A percentile compares a stretch with the other conserved stretches of the same genome.
Evolutionary conservation across 768 basidiomycete genomes (phyloP).

Genomic region (Hortiboletus campestris): DNA sequence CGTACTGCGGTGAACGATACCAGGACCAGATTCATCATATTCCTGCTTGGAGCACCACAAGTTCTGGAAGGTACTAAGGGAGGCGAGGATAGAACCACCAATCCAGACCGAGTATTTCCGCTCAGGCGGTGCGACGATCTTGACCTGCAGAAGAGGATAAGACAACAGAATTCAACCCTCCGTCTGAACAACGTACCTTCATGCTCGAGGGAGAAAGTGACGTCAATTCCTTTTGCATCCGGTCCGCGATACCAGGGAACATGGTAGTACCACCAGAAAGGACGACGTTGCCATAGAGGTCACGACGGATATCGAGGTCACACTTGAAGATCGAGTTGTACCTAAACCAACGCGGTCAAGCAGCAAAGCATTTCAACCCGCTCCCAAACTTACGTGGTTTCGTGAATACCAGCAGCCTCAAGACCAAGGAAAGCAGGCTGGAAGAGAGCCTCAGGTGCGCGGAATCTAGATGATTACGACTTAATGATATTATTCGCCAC

Average conservation of each 20-base stretch:
- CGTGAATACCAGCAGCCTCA: constrained; percentile 83
- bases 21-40: constrained; percentile 83
- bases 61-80: constrained; percentile 94
- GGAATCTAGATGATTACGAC: constrained; percentile 40
- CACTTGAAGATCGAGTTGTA: constrained; percentile 64
- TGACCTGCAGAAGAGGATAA: constrained; percentile 48
- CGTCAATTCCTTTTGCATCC: constrained; percentile 93
- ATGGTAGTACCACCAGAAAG: constrained; percentile 86
- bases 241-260: constrained; percentile 95
- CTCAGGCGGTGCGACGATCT: constrained; percentile 92
- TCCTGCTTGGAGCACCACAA: constrained; percentile 93
- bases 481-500: background rate
- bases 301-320: constrained; percentile 61
- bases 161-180: background rate
- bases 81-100: constrained; percentile 82
- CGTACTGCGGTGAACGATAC: constrained; percentile 76
- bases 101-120: constrained; percentile 97
- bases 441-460: constrained; percentile 56
- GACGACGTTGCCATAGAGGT: constrained; percentile 36
- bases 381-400: constrained; percentile 47
- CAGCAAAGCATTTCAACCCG: background rate
- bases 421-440: constrained; percentile 59
- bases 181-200: constrained; percentile 52
- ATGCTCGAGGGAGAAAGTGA: constrained; percentile 77
- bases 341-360: constrained; percentile 23